phyloP scores from a whole-genome alignment of 179 eudicot species.

The Silene coronaria region DNA sequence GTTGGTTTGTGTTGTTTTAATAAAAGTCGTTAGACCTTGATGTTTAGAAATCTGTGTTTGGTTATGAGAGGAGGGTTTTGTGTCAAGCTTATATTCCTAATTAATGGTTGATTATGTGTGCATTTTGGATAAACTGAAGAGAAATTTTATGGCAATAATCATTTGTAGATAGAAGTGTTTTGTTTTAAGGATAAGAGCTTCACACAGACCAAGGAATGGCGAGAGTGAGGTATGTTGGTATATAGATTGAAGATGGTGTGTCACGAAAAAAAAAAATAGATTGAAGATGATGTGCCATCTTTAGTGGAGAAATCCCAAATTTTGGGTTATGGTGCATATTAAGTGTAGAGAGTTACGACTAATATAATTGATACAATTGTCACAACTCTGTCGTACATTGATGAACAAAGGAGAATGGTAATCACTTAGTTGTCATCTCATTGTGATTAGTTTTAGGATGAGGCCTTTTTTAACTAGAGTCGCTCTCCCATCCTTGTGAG shows the following conservation, averaged over 20 bases:
- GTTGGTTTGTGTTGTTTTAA: too few species aligned
- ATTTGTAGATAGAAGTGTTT: not conserved
- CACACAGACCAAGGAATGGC: not conserved
- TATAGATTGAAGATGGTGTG: not conserved
- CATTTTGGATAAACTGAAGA: too few species aligned
- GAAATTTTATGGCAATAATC: not conserved
- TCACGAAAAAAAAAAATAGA: not conserved
- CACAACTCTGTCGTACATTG: not conserved
- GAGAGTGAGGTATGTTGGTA: not conserved
- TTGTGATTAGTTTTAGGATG: not conserved
- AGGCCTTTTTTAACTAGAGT: not conserved
- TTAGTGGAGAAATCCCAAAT: not conserved
- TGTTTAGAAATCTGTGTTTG: too few species aligned
- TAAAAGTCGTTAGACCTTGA: too few species aligned
- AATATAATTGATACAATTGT: not conserved
- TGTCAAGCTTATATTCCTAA: not conserved
- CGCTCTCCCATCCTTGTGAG: not conserved
- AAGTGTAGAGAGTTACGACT: too few species aligned
- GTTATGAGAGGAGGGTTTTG: not conserved
- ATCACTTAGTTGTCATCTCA: not conserved
- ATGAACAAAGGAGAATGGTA: not conserved
- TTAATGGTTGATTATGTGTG: too few species aligned
- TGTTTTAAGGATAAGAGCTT: not conserved
- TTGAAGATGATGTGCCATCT: not conserved
- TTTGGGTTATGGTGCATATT: not conserved